Percentiles rank a stretch among this genome's conserved stretches.
phyloP scores from a whole-genome alignment of 208 protist genomes.

The Porcisia hertigi region DNA sequence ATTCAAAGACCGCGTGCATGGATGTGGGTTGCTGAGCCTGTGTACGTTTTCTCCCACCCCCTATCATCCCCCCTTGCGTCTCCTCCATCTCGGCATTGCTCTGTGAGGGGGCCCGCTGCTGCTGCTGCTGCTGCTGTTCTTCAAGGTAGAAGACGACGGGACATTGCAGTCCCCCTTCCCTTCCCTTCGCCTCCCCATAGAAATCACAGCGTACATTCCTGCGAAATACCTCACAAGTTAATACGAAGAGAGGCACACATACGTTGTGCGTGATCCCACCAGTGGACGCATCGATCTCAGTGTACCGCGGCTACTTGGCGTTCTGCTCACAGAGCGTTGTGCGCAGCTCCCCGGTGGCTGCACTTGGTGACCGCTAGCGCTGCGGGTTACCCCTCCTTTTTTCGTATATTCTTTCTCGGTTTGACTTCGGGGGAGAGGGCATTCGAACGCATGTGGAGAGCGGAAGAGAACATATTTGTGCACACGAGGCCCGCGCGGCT shows the following conservation, averaged over 20 bases:
- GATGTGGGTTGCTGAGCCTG: neutral
- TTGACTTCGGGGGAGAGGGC: neutral
- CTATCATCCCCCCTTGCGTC: neutral
- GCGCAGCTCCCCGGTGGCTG: neutral
- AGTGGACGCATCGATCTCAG: neutral
- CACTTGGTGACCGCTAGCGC: neutral
- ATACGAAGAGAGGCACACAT: neutral
- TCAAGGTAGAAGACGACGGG: neutral
- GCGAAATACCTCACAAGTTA: neutral
- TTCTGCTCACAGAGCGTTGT: neutral
- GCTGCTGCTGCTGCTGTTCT: neutral
- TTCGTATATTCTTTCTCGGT: neutral
- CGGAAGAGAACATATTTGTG: constrained; percentile 23
- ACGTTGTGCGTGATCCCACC: neutral
- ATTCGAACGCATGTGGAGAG: constrained; percentile 16
- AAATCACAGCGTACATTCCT: neutral
- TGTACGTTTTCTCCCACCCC: neutral
- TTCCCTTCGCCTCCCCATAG: neutral
- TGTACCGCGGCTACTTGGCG: neutral
- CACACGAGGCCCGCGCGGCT: constrained; percentile 18
- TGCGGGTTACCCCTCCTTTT: neutral
- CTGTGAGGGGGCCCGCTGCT: constrained; percentile 1
- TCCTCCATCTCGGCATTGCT: neutral
- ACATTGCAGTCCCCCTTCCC: neutral
- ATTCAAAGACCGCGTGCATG: neutral